phyloP scores from a whole-genome alignment of 2,329 filamentous ascomycete species.

The Raffaelea ambrosiae region DNA sequence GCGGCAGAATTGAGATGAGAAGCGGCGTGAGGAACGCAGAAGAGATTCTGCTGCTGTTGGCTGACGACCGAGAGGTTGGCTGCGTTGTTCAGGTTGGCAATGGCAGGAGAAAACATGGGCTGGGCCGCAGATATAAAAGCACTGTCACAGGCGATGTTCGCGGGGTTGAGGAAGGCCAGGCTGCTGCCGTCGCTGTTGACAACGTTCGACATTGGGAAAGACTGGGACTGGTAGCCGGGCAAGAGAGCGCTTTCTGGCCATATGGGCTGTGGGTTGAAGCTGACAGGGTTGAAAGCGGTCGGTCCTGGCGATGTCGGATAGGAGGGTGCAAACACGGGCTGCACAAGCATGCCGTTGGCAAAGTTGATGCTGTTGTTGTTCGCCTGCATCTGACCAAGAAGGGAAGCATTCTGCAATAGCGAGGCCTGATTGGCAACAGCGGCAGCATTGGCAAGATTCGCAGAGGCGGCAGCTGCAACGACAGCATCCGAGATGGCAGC shows the following conservation, averaged over 20 bases:
- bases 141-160: conserved; percentile 23
- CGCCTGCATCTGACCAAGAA: neutral
- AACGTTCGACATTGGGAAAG: conserved; percentile 16
- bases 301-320: conserved; percentile 29
- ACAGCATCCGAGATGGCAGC: neutral
- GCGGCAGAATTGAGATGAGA: neutral
- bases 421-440: conserved; percentile 4
- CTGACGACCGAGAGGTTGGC: neutral
- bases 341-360: conserved; percentile 15
- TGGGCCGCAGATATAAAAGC: conserved; percentile 21
- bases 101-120: conserved; percentile 12
- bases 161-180: conserved; percentile 21
- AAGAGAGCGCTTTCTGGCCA: conserved; percentile 27
- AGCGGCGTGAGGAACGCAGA: neutral
- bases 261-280: conserved; percentile 24
- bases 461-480: conserved; percentile 9
- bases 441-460: neutral
- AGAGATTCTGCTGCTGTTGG: conserved; percentile 4
- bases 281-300: conserved; percentile 30
- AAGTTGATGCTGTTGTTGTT: conserved; percentile 6
- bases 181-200: conserved; percentile 1
- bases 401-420: neutral
- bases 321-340: conserved; percentile 19
- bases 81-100: neutral
- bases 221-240: conserved; percentile 22